A percentile compares a stretch with the other conserved stretches of the same genome.
Evolutionary conservation across 371 early-diverging fungal species (phyloP).

Genomic region (Basidiobolus heterosporus): DNA sequence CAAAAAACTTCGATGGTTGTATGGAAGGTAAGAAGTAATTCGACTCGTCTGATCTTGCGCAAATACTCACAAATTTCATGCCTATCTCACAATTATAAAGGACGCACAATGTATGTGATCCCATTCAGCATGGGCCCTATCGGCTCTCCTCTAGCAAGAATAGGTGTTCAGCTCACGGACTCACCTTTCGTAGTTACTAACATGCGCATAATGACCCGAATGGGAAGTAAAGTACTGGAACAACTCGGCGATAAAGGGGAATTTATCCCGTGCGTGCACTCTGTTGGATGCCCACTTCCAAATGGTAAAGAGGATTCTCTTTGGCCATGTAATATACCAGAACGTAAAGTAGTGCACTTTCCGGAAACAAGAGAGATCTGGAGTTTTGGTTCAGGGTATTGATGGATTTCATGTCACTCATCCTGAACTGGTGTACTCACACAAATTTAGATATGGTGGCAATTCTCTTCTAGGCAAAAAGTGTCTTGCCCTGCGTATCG

Average conservation of each 20-base stretch:
- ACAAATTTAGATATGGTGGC: slow-evolving; percentile 16
- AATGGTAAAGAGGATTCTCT: slow-evolving; percentile 18
- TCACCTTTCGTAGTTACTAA: slow-evolving; percentile 23
- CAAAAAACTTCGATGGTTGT: slow-evolving; percentile 16
- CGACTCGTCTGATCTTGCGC: too few relatives aligned
- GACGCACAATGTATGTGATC: slow-evolving; percentile 25
- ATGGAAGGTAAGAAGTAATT: slow-evolving; percentile 15
- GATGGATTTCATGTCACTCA: too few relatives aligned
- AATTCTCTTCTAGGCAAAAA: slow-evolving; percentile 24
- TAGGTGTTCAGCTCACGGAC: slow-evolving; percentile 22
- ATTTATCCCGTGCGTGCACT: slow-evolving; percentile 23
- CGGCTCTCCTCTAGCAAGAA: slow-evolving; percentile 16
- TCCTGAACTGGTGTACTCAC: not conserved
- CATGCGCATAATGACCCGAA: slow-evolving; percentile 23
- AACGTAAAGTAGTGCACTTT: slow-evolving; percentile 22
- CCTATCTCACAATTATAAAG: slow-evolving; percentile 2
- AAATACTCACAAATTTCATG: too few relatives aligned
- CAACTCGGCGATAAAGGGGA: slow-evolving; percentile 13
- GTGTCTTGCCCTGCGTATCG: slow-evolving; percentile 21
- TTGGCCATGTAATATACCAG: slow-evolving; percentile 23
- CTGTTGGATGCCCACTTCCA: slow-evolving; percentile 18
- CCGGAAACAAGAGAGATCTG: slow-evolving; percentile 24
- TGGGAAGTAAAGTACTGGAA: slow-evolving; percentile 18
- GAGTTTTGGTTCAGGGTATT: slow-evolving; percentile 21
- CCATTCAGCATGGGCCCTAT: slow-evolving; percentile 25